Base-by-base conservation (phyloP, 129 eudicot species). In the Tagetes erecta region DNA sequence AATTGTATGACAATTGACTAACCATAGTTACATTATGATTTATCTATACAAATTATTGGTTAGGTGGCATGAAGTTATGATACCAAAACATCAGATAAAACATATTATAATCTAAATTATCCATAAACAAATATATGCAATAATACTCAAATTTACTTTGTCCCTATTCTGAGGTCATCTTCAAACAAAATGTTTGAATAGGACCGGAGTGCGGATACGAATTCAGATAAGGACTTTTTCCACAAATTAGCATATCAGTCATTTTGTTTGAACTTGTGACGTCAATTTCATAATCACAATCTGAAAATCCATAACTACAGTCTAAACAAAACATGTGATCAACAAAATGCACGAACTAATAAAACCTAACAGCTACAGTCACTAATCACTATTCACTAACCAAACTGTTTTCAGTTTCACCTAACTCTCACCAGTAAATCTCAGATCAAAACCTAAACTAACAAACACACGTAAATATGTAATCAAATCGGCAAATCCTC, bases 211-310 rank as follows among this genome's bases (percentile, higher is more conserved):
- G 51, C 12, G 14, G 13, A 2, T 2, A 8, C 13, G 39, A 39
- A 13, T 35, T 20, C 27, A 20, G 27, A 20, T 20, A 20, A 52
- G 14, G 13, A 46, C 44, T 58, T 44, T 37, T 71, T 4, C 75
- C 50, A 8, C 40, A 51, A 51, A 71, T 53, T 30, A 8, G 39
- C 73, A 12, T n/a, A 34, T 37, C 75, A 58, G 60, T 64, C 42
- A 58, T 36, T 70, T 60, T 70, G 76, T 60, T 78, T 70, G 39
- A 62, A 51, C 52, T 41, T 44, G 20, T 64, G 50, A 64, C 34
- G 42, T 72, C 63, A 53, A 46, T 42, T 66, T 36, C 62, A 64
- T 27, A 79, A 65, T 73, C 78, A 50, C 73, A 52, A 64, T 41
- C 78, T 7, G 3, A 47, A 70, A 13, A 78, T 79, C 69, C 57